Evolutionary conservation across 495 filamentous ascomycete species (phyloP), one percentile per base, ranked within the genome.

Genomic region (Lasiosphaeris hirsuta): DNA sequence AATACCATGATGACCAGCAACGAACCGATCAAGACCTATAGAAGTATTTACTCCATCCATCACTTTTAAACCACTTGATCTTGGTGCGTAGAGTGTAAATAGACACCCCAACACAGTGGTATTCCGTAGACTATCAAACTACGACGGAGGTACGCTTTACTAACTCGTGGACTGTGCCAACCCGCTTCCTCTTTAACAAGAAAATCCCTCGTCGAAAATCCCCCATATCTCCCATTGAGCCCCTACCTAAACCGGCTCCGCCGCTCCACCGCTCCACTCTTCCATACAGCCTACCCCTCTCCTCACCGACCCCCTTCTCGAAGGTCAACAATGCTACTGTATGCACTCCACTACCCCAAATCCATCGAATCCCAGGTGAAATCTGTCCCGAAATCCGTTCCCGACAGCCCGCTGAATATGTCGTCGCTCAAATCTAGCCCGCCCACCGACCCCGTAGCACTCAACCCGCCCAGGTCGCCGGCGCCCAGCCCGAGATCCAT

Each of bases 381-480:
- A 9, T 66, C 66, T 44, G 56, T 34, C 9, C 40, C 58, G 57
- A 67, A 68, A 18, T 66, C 66, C 2, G 38, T 46, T 30, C 52
- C 51, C 36, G 51, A 54, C 45, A 72, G 41, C 7, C 72, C 64
- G 11, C 61, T 53, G 64, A 72, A 72, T 10, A 79, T 69, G 61
- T 79, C 62, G 61, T 77, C 58, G 34, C 63, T 36, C 52, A 72
- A 38, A 64, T 79, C 64, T 61, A 73, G 55, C 43, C 66, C 63
- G 14, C 45, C 35, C 51, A 38, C 63, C 48, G 59, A 61, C 19
- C 49, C 63, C 19, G 56, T 36, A 41, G 60, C 57, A 51, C 58
- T 59, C 10, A 63, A 18, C 33, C 58, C 56, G 3, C 59, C 51
- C 19, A 60, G 34, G 13, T 55, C 61, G 10, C 51, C 19, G 15